These are phyloP conservation scores for Suhomyces sp. DNA, from an alignment of 805 yeast genomes.

Conservation along the genomic window DNA sequence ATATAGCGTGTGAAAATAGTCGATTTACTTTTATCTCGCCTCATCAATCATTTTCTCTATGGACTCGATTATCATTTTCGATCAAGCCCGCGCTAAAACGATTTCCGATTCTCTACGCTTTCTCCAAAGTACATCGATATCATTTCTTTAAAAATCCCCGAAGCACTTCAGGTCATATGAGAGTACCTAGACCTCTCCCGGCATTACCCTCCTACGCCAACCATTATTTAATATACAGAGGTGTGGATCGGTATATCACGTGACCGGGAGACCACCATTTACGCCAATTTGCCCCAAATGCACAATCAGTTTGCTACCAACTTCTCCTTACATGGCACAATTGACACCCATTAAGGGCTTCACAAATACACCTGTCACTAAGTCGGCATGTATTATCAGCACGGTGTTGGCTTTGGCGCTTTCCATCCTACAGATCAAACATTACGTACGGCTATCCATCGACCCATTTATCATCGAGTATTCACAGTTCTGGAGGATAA, in stretches of 20 bases:
- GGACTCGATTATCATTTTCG: background rate
- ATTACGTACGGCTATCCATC: slow-evolving; percentile 40
- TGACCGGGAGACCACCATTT: background rate
- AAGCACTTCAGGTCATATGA: too few relatives aligned
- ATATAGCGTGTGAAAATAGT: too few relatives aligned
- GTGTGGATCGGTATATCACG: background rate
- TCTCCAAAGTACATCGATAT: background rate
- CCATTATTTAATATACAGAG: background rate
- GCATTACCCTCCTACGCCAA: too few relatives aligned
- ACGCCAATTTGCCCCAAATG: background rate
- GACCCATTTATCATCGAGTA: slow-evolving; percentile 56
- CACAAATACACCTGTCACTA: slow-evolving; percentile 44
- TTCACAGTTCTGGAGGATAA: slow-evolving; percentile 55
- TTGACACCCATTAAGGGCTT: slow-evolving; percentile 43
- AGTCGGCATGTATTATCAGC: slow-evolving; percentile 30
- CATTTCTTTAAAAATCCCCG: too few relatives aligned
- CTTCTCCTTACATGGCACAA: slow-evolving; percentile 25
- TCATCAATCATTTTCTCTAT: too few relatives aligned
- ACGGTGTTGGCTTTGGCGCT: slow-evolving; percentile 38
- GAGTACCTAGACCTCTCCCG: too few relatives aligned
- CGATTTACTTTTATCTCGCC: too few relatives aligned
- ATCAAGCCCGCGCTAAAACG: too few relatives aligned
- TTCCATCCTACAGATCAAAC: slow-evolving; percentile 45
- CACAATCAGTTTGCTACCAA: background rate
- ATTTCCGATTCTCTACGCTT: background rate